phyloP scores from a whole-genome alignment of 345 rosid genomes.

The Kernera saxatilis region DNA sequence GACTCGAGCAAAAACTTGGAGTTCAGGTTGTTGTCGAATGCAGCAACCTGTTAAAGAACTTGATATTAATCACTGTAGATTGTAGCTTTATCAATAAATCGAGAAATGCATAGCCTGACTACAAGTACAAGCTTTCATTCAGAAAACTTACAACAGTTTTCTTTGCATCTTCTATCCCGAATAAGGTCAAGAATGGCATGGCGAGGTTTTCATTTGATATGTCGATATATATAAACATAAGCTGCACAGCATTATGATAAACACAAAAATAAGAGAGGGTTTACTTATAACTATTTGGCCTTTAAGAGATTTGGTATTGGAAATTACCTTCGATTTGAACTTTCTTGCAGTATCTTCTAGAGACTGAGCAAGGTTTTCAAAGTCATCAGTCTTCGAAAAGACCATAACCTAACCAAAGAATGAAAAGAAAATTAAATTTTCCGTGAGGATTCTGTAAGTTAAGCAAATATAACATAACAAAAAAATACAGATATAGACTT shows the following conservation, averaged over 20 bases:
- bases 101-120: slow-evolving; percentile 4
- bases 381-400: slow-evolving; percentile 57
- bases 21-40: slow-evolving; percentile 62
- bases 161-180: slow-evolving; percentile 76
- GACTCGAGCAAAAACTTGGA: slow-evolving; percentile 69
- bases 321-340: slow-evolving; percentile 58
- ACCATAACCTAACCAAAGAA: slow-evolving; percentile 52
- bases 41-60: slow-evolving; percentile 57
- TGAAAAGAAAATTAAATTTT: too few species aligned
- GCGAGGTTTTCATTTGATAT: slow-evolving; percentile 71
- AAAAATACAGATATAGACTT: not conserved
- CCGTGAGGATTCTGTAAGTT: too few species aligned
- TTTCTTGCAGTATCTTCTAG: slow-evolving; percentile 76
- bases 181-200: slow-evolving; percentile 81
- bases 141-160: slow-evolving; percentile 52
- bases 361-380: slow-evolving; percentile 46
- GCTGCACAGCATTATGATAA: slow-evolving; percentile 39
- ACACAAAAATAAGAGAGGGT: not conserved
- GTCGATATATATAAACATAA: slow-evolving; percentile 68
- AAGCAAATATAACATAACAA: slow-evolving; percentile 1
- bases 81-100: slow-evolving; percentile 16
- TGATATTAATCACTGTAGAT: slow-evolving; percentile 12
- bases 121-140: not conserved
- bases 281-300: not conserved
- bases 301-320: not conserved